phyloP scores from a whole-genome alignment of 2,329 filamentous ascomycete genomes.

The Dendrostoma leiphaemia region DNA sequence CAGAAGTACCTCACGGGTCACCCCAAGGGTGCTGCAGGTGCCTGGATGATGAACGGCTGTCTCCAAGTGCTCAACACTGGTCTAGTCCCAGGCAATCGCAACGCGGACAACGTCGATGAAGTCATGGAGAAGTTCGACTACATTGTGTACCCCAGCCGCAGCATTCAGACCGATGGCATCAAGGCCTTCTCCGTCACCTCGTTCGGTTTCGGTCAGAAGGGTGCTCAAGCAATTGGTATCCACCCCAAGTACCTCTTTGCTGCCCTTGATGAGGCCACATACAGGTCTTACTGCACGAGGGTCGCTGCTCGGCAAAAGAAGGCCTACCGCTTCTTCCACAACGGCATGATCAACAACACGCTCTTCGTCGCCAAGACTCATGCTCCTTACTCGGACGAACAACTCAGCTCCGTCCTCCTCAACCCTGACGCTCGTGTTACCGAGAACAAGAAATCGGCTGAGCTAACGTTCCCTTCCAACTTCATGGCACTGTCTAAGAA shows the following conservation, averaged over 20 bases:
- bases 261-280: slow-evolving; percentile 84
- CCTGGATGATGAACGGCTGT: slow-evolving; percentile 99
- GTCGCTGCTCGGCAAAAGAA: slow-evolving; percentile 95
- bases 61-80: slow-evolving; percentile 93
- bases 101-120: slow-evolving; percentile 95
- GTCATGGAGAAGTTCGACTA: slow-evolving; percentile 97
- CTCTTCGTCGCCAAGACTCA: slow-evolving; percentile 95
- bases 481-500: slow-evolving; percentile 65
- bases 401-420: slow-evolving; percentile 84
- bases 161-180: slow-evolving; percentile 94
- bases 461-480: slow-evolving; percentile 69
- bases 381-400: slow-evolving; percentile 84
- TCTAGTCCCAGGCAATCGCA: slow-evolving; percentile 93
- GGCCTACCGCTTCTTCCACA: slow-evolving; percentile 98
- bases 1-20: slow-evolving; percentile 99
- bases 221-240: slow-evolving; percentile 93
- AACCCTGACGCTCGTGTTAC: slow-evolving; percentile 89
- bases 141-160: slow-evolving; percentile 93
- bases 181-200: slow-evolving; percentile 99
- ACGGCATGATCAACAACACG: slow-evolving; percentile 95
- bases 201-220: slow-evolving; percentile 99
- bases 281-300: slow-evolving; percentile 79
- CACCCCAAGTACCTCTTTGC: slow-evolving; percentile 96
- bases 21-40: slow-evolving; percentile 97
- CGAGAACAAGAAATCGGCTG: slow-evolving; percentile 80